Percentiles rank a stretch among this genome's conserved stretches.
phyloP scores from a whole-genome alignment of 1,284 basidiomycete species.

The Rhodotorula sp. region DNA sequence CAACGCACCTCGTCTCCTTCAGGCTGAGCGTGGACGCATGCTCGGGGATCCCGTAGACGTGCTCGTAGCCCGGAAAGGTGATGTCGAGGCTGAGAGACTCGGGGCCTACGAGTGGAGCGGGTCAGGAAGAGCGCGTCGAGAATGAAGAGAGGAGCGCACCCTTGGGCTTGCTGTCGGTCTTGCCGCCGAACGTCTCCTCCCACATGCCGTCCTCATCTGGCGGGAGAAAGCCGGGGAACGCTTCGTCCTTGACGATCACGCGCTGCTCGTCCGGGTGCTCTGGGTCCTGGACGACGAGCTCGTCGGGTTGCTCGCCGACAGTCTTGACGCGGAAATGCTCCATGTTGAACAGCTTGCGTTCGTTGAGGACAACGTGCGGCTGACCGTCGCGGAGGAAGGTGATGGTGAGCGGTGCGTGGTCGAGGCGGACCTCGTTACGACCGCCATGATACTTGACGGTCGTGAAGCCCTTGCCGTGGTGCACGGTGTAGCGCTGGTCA shows the following conservation, averaged over 20 bases:
- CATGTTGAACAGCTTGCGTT: conserved; percentile 88
- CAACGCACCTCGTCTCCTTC: conserved; percentile 72
- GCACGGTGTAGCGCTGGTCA: conserved; percentile 62
- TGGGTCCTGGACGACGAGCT: conserved; percentile 46
- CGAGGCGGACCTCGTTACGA: conserved; percentile 61
- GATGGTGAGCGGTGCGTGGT: conserved; percentile 72
- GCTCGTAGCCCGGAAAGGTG: conserved; percentile 83
- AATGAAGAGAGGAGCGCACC: conserved; percentile 57
- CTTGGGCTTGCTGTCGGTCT: conserved; percentile 93
- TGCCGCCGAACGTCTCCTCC: conserved; percentile 83
- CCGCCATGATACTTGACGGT: conserved; percentile 49
- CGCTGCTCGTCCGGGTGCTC: conserved; percentile 49
- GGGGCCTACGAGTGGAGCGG: conserved; percentile 64
- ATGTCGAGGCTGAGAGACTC: conserved; percentile 92
- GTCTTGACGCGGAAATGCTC: conserved; percentile 86
- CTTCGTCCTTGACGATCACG: conserved; percentile 59
- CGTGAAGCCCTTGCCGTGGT: conserved; percentile 62
- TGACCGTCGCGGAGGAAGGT: conserved; percentile 67
- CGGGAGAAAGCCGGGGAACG: conserved; percentile 46
- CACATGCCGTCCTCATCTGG: conserved; percentile 78
- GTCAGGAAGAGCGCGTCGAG: background rate
- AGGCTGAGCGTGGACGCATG: conserved; percentile 89
- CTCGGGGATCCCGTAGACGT: conserved; percentile 94
- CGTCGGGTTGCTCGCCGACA: conserved; percentile 47
- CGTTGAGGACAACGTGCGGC: conserved; percentile 86